Evolutionary conservation across 768 basidiomycete genomes (phyloP).

Genomic region (Cyclocybe cylindracea): DNA sequence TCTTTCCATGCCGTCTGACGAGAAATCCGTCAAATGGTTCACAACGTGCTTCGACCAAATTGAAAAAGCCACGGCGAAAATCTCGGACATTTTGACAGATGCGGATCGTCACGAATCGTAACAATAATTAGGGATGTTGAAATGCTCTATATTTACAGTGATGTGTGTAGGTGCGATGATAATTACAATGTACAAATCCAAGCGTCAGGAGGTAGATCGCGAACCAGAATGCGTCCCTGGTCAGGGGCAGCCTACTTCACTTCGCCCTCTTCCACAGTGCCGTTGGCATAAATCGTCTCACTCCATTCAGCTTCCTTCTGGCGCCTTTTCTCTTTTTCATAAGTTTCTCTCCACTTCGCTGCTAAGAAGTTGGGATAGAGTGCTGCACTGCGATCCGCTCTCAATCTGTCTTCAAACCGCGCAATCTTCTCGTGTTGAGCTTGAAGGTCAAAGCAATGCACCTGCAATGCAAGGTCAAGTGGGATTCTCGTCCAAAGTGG

Average conservation of each 20-base stretch:
- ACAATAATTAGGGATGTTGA: no score
- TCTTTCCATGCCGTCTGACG: conserved; percentile 25
- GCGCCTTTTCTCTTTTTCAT: conserved; percentile 41
- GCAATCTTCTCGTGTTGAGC: conserved; percentile 61
- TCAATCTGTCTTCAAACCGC: conserved; percentile 60
- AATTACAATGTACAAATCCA: no score
- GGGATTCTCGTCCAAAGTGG: background rate
- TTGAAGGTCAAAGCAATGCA: conserved; percentile 55
- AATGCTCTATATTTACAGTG: background rate
- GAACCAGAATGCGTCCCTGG: no score
- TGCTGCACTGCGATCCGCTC: conserved; percentile 49
- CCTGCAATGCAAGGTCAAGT: conserved; percentile 28
- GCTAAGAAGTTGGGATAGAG: conserved; percentile 64
- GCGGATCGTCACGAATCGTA: background rate
- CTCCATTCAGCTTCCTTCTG: conserved; percentile 31
- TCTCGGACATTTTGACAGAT: conserved; percentile 26
- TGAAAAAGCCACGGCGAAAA: conserved; percentile 36
- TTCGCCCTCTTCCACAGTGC: conserved; percentile 42
- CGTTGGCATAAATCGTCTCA: conserved; percentile 25
- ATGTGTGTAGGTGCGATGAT: no score
- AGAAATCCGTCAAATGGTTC: conserved; percentile 59
- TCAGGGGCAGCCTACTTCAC: conserved; percentile 17
- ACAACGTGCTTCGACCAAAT: conserved; percentile 66
- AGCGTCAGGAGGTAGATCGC: no score
- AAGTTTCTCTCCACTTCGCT: conserved; percentile 56